phyloP scores from a whole-genome alignment of 768 basidiomycete genomes.

The Lyophyllum decastes region DNA sequence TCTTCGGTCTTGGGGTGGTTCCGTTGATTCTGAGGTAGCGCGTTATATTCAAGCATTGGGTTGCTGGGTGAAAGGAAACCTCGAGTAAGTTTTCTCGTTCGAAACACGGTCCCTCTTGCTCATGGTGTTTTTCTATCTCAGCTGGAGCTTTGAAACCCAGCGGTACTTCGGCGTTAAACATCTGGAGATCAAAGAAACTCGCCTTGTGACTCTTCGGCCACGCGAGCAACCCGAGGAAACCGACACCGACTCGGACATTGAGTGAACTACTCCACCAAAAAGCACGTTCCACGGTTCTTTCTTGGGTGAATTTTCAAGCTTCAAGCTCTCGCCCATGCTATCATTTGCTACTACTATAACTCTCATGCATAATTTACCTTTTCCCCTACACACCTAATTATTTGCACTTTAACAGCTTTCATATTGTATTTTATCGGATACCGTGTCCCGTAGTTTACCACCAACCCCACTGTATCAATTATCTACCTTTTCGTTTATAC shows the following conservation, averaged over 20 bases:
- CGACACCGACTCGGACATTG: slow-evolving; percentile 41
- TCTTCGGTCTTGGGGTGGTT: slow-evolving; percentile 49
- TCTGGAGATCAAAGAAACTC: slow-evolving; percentile 50
- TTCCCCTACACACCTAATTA: slow-evolving; percentile 1
- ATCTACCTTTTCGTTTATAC: slow-evolving; percentile 1
- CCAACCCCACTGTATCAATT: slow-evolving; percentile 9
- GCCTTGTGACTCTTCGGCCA: slow-evolving; percentile 45
- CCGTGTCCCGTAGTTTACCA: not conserved
- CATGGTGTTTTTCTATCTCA: slow-evolving; percentile 22
- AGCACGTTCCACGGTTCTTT: not conserved
- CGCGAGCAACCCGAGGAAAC: slow-evolving; percentile 34
- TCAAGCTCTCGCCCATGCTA: not conserved
- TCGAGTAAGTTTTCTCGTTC: slow-evolving; percentile 39
- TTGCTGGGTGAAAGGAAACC: slow-evolving; percentile 63
- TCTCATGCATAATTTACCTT: not conserved
- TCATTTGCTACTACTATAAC: not conserved
- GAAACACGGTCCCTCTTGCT: slow-evolving; percentile 11
- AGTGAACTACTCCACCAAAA: slow-evolving; percentile 22
- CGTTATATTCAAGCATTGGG: slow-evolving; percentile 57
- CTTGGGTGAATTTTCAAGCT: not conserved
- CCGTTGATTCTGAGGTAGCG: slow-evolving; percentile 50
- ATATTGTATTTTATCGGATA: slow-evolving; percentile 10
- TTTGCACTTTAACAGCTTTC: not conserved
- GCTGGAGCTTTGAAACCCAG: slow-evolving; percentile 71
- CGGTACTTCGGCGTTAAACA: slow-evolving; percentile 66